Base-by-base conservation (phyloP, 768 basidiomycete genomes). In the Collybiopsis confluens region DNA sequence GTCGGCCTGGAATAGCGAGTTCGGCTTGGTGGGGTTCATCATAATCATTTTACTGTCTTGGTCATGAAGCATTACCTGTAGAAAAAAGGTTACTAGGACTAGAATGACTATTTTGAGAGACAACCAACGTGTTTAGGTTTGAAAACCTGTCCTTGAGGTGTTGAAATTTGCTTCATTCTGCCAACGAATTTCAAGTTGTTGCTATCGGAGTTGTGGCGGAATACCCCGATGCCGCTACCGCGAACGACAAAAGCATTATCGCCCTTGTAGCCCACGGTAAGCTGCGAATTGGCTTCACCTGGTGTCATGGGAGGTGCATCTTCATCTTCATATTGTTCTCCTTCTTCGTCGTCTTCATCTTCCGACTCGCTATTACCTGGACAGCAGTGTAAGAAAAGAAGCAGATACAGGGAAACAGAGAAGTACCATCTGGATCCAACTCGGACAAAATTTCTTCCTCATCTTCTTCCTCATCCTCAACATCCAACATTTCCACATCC, bases 21-120 rank as follows among this genome's bases (percentile, higher is more conserved):
- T 83, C 2, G 88, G 85, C 36, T 92, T 83, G 36, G 70, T 66
- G 3, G 92, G 85, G 64, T 97, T 88, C 82, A 91, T 90, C 53
- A 99, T 66, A 51, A 99, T 73, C 94, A 99, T 94, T 71, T 92
- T 92, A 41, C 83, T 81, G 68, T 99, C 97, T 83, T 94, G 92
- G 59, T 96, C 90, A 65, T 98, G 95, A 30, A 98, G 71, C 95
- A 98, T 96, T 61, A 96, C 84, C 93, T 97, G n/a, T 64, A 3
- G 37, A 35, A 33, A 23, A 42, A 20, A 44, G 30, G 37, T 55
- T 30, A 54, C 61, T 53, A 58, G 56, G 2, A 59, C 27, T 30
- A 44, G 35, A 11, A 23, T 18, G n/a, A 45, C 26, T 8, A 35
- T 3, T 30, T 48, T 30, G 3, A 41, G 40, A n/a, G 38, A 24